phyloP scores from a whole-genome alignment of 352 stramenopile genomes.

The Pythium scleroteichum region DNA sequence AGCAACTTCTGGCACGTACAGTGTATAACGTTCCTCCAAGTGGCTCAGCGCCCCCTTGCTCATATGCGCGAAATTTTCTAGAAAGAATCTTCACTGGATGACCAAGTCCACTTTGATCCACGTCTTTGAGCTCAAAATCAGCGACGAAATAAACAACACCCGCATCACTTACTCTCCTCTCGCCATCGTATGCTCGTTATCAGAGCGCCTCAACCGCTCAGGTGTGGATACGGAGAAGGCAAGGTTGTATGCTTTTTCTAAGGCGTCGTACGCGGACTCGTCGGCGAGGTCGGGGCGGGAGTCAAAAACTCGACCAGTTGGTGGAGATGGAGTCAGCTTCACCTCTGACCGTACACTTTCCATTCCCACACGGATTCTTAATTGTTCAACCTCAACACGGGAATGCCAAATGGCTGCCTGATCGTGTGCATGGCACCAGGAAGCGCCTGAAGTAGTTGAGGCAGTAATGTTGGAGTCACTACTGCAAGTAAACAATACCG shows the following conservation, averaged over 20 bases:
- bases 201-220: slow-evolving; percentile 18
- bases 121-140: neutral
- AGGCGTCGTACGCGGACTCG: slow-evolving; percentile 44
- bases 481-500: too few species aligned
- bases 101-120: too few species aligned
- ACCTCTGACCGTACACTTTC: slow-evolving; percentile 27
- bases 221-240: slow-evolving; percentile 38
- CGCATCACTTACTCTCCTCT: neutral
- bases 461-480: too few species aligned
- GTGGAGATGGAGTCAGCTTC: neutral
- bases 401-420: too few species aligned
- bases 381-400: slow-evolving; percentile 32
- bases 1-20: too few species aligned
- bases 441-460: too few species aligned
- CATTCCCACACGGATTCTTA: slow-evolving; percentile 45
- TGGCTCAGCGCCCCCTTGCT: too few species aligned
- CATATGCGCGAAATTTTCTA: too few species aligned
- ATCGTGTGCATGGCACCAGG: too few species aligned
- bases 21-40: too few species aligned
- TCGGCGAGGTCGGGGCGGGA: slow-evolving; percentile 32
- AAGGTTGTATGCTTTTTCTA: slow-evolving; percentile 63
- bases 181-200: neutral
- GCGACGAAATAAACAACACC: neutral
- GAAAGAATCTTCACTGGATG: too few species aligned
- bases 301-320: slow-evolving; percentile 63